Evolutionary conservation across 495 filamentous ascomycete species (phyloP).

Genomic region (Emericellopsis terricola): DNA sequence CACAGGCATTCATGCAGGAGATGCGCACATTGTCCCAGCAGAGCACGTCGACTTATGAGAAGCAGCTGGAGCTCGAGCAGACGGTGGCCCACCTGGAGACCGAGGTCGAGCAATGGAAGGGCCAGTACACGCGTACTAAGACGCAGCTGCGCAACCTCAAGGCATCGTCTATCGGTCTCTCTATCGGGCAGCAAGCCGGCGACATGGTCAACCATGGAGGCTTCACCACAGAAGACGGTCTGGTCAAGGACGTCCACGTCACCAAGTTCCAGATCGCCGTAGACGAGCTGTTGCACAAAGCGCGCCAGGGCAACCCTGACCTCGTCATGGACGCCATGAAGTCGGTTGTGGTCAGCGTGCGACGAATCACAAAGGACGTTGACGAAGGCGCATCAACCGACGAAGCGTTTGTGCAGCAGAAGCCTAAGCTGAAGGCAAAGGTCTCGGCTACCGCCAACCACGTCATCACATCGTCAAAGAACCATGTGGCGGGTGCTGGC

Average conservation of each 20-base stretch:
- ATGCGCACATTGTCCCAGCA: conserved; percentile 76
- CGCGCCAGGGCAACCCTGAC: conserved; percentile 51
- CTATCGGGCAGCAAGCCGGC: conserved; percentile 44
- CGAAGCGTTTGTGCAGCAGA: conserved; percentile 27
- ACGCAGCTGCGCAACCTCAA: conserved; percentile 69
- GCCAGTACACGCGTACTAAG: conserved; percentile 71
- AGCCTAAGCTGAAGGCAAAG: conserved; percentile 49
- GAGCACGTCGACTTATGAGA: conserved; percentile 59
- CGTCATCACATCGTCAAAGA: conserved; percentile 83
- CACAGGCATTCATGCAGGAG: conserved; percentile 66
- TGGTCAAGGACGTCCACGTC: conserved; percentile 79
- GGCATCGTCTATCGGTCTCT: conserved; percentile 57
- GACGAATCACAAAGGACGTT: conserved; percentile 63
- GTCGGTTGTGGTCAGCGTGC: conserved; percentile 57
- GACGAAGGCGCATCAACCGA: conserved; percentile 34
- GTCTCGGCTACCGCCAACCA: conserved; percentile 90
- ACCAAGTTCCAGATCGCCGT: conserved; percentile 92
- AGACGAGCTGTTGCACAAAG: conserved; percentile 72
- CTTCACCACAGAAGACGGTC: conserved; percentile 50
- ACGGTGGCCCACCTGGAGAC: conserved; percentile 58
- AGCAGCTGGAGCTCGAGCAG: conserved; percentile 55
- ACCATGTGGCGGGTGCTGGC: conserved; percentile 62
- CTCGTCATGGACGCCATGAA: conserved; percentile 67
- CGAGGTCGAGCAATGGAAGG: conserved; percentile 76
- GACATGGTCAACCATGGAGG: conserved; percentile 49